Conservation (phyloP, 805 yeast species). For the Yarrowia sp. region DNA sequence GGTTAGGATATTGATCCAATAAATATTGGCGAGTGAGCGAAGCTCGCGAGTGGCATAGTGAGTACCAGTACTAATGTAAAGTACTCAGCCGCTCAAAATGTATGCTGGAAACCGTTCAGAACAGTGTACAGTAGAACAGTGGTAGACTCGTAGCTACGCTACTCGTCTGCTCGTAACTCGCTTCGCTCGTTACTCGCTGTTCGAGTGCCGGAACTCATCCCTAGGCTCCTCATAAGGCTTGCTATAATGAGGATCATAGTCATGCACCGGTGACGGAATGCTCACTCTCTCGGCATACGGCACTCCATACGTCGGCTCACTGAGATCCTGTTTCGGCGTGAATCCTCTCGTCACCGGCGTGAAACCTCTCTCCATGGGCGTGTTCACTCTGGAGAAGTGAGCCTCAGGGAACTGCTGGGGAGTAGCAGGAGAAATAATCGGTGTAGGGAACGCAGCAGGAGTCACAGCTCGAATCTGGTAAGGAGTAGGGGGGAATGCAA, state of each 20-base stretch:
- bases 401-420: constrained; percentile 23
- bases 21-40: no score
- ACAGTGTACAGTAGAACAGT: no score
- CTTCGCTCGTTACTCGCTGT: no score
- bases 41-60: not conserved
- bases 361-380: constrained; percentile 21
- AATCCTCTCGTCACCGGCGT: not conserved
- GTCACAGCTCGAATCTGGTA: constrained; percentile 20
- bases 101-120: no score
- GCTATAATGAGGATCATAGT: constrained; percentile 21
- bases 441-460: constrained; percentile 18
- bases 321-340: constrained; percentile 18
- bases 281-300: constrained; percentile 9
- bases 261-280: constrained; percentile 13
- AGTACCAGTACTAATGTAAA: no score
- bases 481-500: constrained; percentile 14
- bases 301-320: constrained; percentile 6
- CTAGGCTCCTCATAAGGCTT: constrained; percentile 15
- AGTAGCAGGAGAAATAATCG: constrained; percentile 4
- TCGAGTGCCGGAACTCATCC: constrained; percentile 4
- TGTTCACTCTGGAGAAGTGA: not conserved
- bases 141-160: no score
- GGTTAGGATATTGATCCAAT: constrained; percentile 18
- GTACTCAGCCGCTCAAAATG: no score
- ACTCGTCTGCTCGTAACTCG: no score